Base-by-base conservation (phyloP, 176 grass and related monocot species). In the Ananas comosus region DNA sequence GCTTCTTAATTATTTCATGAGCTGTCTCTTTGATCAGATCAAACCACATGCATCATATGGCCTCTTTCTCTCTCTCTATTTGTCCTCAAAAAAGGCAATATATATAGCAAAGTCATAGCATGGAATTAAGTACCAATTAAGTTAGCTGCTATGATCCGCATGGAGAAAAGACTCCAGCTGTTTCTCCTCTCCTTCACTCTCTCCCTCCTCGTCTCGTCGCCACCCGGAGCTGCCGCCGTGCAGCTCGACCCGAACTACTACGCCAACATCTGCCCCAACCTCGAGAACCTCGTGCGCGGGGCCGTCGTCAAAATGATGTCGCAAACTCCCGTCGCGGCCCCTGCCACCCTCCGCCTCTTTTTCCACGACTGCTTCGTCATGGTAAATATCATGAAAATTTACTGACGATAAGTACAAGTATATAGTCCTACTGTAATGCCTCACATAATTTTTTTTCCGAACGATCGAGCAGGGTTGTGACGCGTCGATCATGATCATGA, bases 321-420 rank as follows among this genome's bases (percentile, higher is more conserved):
- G 72, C 9, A 78, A 11, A 11, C 63, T 51, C 80, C 75, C 13
- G 75, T 89, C 78, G 71, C 56, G 22, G 58, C 83, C 63, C 29
- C 49, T 22, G 85, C 83, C 63, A 86, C 82, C 66, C 12, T 96
- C 74, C 92, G 92, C 78, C 92, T 96, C 71, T 77, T 91, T 51
- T 96, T 96, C 83, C 92, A 96, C 68, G 92, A 96, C 52, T 96
- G 92, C 78, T 85, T 91, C 70, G 92, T 91, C 61, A 24, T 91
- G 49, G 91, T 89, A 66, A 49, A 58, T 67, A 0, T 18, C 51
- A 48, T 61, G 29, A 9, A 17, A 48, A 18, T 12, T 11, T 14
- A 65, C 22, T 24, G 8, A 27, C 25, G 25, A 27, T 2, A 2
- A 27, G 1, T 27, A 27, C 25, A 1, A 27, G 25, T 27, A 27